Percentiles rank a stretch among this genome's conserved stretches.
Conservation (phyloP, 805 yeast genomes). For the Sugiyamaella boreocaroliniensis region DNA sequence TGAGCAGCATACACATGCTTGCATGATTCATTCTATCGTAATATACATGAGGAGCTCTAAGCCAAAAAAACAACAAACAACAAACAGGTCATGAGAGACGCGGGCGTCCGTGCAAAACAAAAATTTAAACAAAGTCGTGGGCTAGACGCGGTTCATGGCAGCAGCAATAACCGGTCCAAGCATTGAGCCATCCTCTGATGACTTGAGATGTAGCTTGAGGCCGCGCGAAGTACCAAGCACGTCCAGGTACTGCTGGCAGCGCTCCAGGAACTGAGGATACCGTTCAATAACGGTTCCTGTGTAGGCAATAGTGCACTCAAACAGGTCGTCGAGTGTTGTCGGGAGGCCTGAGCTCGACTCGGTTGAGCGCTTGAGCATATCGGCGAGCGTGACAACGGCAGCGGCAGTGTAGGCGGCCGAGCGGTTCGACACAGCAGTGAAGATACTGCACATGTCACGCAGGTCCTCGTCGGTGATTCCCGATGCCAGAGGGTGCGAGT, state of each 20-base stretch:
- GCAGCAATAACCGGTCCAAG: slow-evolving; percentile 26
- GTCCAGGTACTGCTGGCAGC: slow-evolving; percentile 26
- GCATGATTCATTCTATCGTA: not conserved
- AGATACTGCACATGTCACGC: slow-evolving; percentile 19
- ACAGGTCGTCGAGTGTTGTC: slow-evolving; percentile 4
- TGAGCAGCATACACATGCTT: too few species aligned
- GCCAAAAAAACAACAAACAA: not conserved
- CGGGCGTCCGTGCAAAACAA: not conserved
- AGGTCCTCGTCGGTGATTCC: slow-evolving; percentile 19
- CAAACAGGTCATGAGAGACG: not conserved
- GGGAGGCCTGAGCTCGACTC: not conserved
- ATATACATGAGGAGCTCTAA: not conserved
- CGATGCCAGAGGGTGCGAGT: slow-evolving; percentile 7
- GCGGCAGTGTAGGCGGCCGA: slow-evolving; percentile 31
- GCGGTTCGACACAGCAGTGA: slow-evolving; percentile 27
- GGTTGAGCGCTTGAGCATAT: slow-evolving; percentile 11
- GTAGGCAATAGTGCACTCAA: slow-evolving; percentile 24
- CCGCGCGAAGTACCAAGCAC: slow-evolving; percentile 14
- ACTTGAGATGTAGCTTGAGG: slow-evolving; percentile 12
- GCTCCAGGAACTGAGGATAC: slow-evolving; percentile 25
- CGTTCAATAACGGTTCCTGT: slow-evolving; percentile 30
- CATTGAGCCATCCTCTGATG: slow-evolving; percentile 20
- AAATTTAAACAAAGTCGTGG: not conserved
- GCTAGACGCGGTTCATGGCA: slow-evolving; percentile 14
- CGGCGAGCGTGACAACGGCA: slow-evolving; percentile 24